Conservation (phyloP, 2,329 filamentous ascomycete genomes). For the Phaeosphaeriaceae sp. region DNA sequence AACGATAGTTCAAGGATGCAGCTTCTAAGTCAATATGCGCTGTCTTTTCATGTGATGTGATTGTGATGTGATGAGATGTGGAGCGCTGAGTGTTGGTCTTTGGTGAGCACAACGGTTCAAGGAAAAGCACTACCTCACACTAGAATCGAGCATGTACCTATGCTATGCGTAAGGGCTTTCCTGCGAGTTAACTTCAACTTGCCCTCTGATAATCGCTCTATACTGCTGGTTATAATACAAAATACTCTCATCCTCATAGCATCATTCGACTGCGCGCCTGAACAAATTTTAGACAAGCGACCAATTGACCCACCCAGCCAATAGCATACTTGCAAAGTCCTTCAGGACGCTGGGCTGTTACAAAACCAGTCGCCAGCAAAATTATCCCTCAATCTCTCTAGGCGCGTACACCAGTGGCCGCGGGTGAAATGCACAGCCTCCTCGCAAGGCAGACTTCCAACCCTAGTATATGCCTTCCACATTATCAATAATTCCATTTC, state of each 20-base stretch:
- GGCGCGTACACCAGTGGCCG: constrained; percentile 13
- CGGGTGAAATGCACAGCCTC: constrained; percentile 19
- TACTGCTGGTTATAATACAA: too few relatives aligned
- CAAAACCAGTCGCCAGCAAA: constrained; percentile 16
- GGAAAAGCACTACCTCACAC: too few relatives aligned
- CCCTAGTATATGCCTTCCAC: constrained; percentile 4
- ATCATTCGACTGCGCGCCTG: constrained; percentile 4
- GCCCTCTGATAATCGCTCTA: too few relatives aligned
- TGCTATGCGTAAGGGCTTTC: too few relatives aligned
- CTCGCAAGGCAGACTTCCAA: constrained; percentile 32
- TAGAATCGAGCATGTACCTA: too few relatives aligned
- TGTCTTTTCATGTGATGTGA: not conserved
- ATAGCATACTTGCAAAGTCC: not conserved
- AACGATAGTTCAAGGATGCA: constrained; percentile 17
- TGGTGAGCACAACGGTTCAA: not conserved
- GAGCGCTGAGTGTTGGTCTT: not conserved
- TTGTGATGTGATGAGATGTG: too few relatives aligned
- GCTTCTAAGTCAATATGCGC: constrained; percentile 20
- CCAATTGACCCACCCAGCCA: constrained; percentile 11
- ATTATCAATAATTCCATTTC: constrained; percentile 15
- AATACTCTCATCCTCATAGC: constrained; percentile 17
- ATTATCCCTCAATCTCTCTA: constrained; percentile 4
- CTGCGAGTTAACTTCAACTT: too few relatives aligned
- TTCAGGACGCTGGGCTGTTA: constrained; percentile 17
- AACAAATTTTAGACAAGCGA: constrained; percentile 5